Base-by-base conservation (phyloP, 495 filamentous ascomycete species). In the Xylaria bambusicola region DNA sequence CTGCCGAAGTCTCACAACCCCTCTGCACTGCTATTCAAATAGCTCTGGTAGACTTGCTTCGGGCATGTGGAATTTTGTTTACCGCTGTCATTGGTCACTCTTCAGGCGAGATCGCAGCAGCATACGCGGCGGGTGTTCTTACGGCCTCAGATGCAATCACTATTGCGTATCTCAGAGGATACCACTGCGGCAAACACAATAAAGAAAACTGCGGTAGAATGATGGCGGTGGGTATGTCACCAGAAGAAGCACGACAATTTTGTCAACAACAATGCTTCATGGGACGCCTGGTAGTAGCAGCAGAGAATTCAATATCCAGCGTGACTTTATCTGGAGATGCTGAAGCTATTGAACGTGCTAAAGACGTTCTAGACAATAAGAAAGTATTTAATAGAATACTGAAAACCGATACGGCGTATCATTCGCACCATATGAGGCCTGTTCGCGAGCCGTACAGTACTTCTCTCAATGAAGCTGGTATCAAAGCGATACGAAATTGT, bases 81-180 rank as follows among this genome's bases (percentile, higher is more conserved):
- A 58, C 62, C 8, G 71, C 74, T 20, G 77, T 82, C 0, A 68
- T 80, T 6, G 80, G 82, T 20, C 81, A 85, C 60, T 83, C 80
- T 1, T 78, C 73, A 56, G 82, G 82, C 6, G 82, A 85, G 59
- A 83, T 84, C 56, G 71, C 65, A 2, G 75, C 74, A 23, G 72
- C 73, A 7, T 76, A 73, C 49, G 65, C 73, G 2, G 65, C 69
- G 4, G 70, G 70, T 3, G 52, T 55, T 20, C 33, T 77, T 10
- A 62, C 49, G 4, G 56, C 58, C 5, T 2, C 15, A 1, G 73
- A 77, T 18, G 80, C 81, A 0, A 73, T 83, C 13, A 53, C 56
- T 0, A 63, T 81, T 44, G 79, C 82, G 0, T 84, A 81, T 56
- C 74, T 72, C 29, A 71, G 83, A 10, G 82, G 80, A 3, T 33